Evolutionary conservation across 2,329 filamentous ascomycete genomes (phyloP).

Genomic region (Penicillium oxalicum): DNA sequence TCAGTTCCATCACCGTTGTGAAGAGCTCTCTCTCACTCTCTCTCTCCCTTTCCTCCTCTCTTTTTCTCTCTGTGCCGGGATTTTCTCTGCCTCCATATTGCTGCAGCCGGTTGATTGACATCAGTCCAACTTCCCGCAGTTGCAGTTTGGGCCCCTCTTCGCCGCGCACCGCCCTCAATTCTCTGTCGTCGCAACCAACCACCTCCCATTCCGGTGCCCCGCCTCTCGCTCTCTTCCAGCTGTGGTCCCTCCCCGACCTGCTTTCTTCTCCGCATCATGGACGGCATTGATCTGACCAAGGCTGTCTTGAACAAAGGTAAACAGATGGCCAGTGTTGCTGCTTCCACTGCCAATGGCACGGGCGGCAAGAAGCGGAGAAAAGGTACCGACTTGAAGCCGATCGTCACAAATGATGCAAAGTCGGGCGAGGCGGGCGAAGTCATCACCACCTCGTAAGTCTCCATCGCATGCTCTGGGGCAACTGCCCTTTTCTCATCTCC

Average conservation of each 20-base stretch:
- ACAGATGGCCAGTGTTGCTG: slow-evolving; percentile 51
- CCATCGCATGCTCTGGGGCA: no score
- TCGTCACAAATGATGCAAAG: slow-evolving; percentile 57
- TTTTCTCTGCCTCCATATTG: no score
- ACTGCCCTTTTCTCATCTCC: no score
- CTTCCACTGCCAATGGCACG: slow-evolving; percentile 48
- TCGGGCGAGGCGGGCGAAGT: slow-evolving; percentile 40
- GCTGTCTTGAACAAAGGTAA: slow-evolving; percentile 61
- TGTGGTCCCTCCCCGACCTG: slow-evolving; percentile 9
- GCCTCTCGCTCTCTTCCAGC: slow-evolving; percentile 22
- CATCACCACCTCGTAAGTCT: slow-evolving; percentile 23
- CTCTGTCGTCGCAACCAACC: slow-evolving; percentile 12
- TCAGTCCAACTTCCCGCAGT: no score
- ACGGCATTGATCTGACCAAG: slow-evolving; percentile 59
- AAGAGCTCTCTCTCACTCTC: not conserved
- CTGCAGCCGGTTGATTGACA: no score
- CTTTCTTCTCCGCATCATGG: slow-evolving; percentile 45
- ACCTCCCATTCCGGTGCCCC: slow-evolving; percentile 19
- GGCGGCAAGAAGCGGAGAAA: slow-evolving; percentile 61
- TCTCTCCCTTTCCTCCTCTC: not conserved
- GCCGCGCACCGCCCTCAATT: slow-evolving; percentile 7
- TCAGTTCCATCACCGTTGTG: not conserved
- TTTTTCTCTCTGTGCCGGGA: not conserved
- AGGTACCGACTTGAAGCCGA: slow-evolving; percentile 58
- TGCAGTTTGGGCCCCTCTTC: not conserved